Evolutionary conservation across 108 stramenopile genomes (phyloP).

Genomic region (Conticribra guillardii): DNA sequence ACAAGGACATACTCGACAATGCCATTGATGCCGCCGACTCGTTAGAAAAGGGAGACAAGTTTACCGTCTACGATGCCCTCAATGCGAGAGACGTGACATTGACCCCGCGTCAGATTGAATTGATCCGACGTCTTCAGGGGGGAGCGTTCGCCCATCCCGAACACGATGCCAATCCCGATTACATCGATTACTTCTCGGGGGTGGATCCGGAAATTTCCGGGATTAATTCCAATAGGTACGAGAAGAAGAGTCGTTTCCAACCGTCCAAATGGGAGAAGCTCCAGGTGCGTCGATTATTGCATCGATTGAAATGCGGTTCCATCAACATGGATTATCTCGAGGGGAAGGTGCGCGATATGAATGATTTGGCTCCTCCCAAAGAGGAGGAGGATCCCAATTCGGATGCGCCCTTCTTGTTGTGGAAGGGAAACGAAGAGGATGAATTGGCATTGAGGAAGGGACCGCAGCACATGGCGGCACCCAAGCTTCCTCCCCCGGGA

Average conservation of each 20-base stretch:
- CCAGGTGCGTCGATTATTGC: constrained; percentile 84
- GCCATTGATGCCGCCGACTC: constrained; percentile 59
- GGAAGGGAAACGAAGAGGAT: constrained; percentile 96
- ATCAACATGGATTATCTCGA: constrained; percentile 88
- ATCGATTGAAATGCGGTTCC: constrained; percentile 87
- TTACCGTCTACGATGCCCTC: constrained; percentile 94
- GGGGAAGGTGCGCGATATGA: constrained; percentile 82
- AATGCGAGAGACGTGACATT: constrained; percentile 92
- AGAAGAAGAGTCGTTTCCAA: constrained; percentile 84
- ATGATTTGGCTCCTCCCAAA: constrained; percentile 58
- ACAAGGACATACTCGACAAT: constrained; percentile 71
- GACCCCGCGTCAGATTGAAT: constrained; percentile 89
- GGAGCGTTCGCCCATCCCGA: constrained; percentile 98
- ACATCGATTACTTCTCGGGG: constrained; percentile 92
- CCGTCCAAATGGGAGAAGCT: constrained; percentile 91
- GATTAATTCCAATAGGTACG: constrained; percentile 71
- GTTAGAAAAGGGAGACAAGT: constrained; percentile 43
- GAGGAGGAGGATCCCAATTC: constrained; percentile 51
- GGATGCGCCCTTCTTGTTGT: constrained; percentile 83
- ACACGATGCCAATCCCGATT: constrained; percentile 91
- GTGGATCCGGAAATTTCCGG: constrained; percentile 84
- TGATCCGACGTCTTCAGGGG: constrained; percentile 90
- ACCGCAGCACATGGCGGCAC: constrained; percentile 96
- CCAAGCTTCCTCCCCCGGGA: constrained; percentile 96
- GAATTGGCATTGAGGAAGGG: constrained; percentile 85